Evolutionary conservation across 192 early-diverging fungal species (phyloP).

Genomic region (Martensiomyces pterosporus): DNA sequence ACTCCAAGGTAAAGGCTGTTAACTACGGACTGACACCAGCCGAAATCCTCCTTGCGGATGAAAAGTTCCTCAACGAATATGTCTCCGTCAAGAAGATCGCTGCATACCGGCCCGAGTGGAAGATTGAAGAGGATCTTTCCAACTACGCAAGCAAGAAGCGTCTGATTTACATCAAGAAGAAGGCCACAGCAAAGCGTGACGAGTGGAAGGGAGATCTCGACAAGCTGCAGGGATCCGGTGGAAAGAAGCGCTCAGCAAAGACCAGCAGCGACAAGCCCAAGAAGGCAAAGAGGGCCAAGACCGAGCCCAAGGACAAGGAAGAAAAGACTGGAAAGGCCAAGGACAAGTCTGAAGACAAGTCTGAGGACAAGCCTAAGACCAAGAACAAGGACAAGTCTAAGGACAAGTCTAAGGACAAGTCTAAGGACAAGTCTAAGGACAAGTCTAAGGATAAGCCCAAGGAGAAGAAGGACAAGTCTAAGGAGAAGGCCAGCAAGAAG

Average conservation of each 20-base stretch:
- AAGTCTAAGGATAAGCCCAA: background rate
- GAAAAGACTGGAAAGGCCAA: constrained; percentile 19
- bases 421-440: background rate
- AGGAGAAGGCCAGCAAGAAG: constrained; percentile 1
- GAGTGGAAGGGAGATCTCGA: constrained; percentile 17
- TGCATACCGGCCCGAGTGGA: constrained; percentile 65
- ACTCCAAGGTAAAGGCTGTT: constrained; percentile 75
- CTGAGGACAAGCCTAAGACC: background rate
- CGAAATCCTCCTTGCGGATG: constrained; percentile 90
- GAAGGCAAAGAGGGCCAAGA: constrained; percentile 22
- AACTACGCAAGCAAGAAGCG: constrained; percentile 59
- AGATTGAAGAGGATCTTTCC: constrained; percentile 43
- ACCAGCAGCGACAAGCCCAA: constrained; percentile 28
- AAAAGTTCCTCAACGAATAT: constrained; percentile 79
- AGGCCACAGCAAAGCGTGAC: constrained; percentile 15
- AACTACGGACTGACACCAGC: constrained; percentile 73
- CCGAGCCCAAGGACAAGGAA: constrained; percentile 16
- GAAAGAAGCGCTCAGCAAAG: constrained; percentile 40
- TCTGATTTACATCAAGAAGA: constrained; percentile 46
- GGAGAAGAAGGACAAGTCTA: background rate
- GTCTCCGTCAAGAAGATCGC: constrained; percentile 84
- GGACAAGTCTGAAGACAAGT: constrained; percentile 5
- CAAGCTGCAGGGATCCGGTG: constrained; percentile 1
- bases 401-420: background rate
- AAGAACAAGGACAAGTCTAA: background rate